These are phyloP conservation scores for Neurospora sp. DNA, from an alignment of 495 filamentous ascomycete genomes.

Conservation along the genomic window DNA sequence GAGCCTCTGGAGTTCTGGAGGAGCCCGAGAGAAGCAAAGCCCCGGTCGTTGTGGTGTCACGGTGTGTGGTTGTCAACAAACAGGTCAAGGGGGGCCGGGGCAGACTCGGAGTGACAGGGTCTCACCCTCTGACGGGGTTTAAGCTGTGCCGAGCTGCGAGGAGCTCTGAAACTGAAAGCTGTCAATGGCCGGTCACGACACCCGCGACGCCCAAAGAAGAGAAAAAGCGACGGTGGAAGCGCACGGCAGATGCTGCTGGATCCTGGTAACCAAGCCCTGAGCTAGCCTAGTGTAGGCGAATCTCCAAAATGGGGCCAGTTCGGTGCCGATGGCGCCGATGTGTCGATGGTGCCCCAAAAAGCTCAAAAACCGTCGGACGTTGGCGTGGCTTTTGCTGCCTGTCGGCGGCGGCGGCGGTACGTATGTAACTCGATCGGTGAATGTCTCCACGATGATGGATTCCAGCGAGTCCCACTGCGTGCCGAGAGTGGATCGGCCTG, in stretches of 20 bases:
- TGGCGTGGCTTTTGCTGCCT: too few relatives aligned
- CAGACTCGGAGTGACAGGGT: background rate
- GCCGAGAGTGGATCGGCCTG: background rate
- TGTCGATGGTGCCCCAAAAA: background rate
- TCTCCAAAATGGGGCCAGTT: background rate
- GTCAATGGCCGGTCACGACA: background rate
- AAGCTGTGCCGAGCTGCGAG: background rate
- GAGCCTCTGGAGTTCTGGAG: background rate
- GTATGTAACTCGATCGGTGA: background rate
- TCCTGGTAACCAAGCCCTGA: background rate
- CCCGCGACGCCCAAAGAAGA: background rate
- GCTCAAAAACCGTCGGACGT: background rate
- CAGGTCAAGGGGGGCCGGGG: background rate
- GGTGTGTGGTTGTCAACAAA: background rate
- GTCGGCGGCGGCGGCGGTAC: background rate
- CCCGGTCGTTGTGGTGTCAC: background rate
- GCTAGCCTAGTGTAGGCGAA: background rate
- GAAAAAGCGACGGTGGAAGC: background rate
- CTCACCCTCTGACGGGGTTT: background rate
- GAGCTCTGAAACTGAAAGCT: background rate
- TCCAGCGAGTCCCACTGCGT: background rate
- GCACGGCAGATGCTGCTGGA: background rate
- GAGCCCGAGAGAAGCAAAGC: background rate
- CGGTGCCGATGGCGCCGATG: background rate
- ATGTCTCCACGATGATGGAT: background rate